These are phyloP conservation scores for Colletotrichum lindemuthianum DNA, from an alignment of 2,329 filamentous ascomycete genomes.

Conservation along the genomic window DNA sequence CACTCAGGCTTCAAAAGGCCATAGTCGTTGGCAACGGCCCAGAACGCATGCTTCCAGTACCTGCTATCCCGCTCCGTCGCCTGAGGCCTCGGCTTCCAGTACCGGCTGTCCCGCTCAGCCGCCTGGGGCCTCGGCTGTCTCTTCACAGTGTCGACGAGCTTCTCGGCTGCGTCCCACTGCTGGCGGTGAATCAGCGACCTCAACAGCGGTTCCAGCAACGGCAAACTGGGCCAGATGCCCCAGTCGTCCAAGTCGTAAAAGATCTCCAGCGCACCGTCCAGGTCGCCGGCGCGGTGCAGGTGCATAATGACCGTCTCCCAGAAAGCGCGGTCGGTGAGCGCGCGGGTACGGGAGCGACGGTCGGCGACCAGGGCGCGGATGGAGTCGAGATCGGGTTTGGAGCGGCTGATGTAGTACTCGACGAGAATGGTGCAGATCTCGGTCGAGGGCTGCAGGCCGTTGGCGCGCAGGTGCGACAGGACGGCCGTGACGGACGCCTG, in stretches of 20 bases:
- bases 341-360: conserved; percentile 36
- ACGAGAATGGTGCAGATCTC: conserved; percentile 81
- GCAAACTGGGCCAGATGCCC: conserved; percentile 39
- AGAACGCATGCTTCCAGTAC: conserved; percentile 61
- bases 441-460: conserved; percentile 63
- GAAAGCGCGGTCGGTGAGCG: conserved; percentile 40
- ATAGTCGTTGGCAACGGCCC: conserved; percentile 55
- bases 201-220: conserved; percentile 34
- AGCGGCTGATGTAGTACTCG: conserved; percentile 70
- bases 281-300: conserved; percentile 31
- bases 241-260: conserved; percentile 56
- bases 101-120: conserved; percentile 41
- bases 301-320: conserved; percentile 37
- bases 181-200: conserved; percentile 26
- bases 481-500: conserved; percentile 67
- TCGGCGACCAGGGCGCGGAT: conserved; percentile 71
- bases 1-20: conserved; percentile 44
- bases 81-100: conserved; percentile 41
- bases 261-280: conserved; percentile 43
- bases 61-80: conserved; percentile 38
- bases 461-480: conserved; percentile 68
- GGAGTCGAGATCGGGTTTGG: conserved; percentile 67
- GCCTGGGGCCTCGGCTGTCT: conserved; percentile 21
- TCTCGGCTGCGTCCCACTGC: conserved; percentile 42
- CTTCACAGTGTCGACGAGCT: conserved; percentile 46